Evolutionary conservation across 352 stramenopile species (phyloP), one percentile per base, ranked within the genome.

Genomic region (Elongisporangium anandrum): DNA sequence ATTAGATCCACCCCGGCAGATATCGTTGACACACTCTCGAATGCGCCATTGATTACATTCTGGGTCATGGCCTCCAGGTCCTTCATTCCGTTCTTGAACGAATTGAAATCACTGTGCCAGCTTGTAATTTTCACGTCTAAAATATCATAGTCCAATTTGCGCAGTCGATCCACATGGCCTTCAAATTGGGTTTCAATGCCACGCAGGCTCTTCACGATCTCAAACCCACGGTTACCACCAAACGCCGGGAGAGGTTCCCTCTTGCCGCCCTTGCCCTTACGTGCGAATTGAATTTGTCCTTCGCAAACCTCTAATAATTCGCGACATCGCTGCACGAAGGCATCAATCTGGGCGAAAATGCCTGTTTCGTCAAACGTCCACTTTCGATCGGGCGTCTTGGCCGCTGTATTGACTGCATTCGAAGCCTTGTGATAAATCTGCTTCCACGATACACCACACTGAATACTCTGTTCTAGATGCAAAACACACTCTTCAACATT

Each of bases 301-400:
- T 97, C 92, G 64, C 95, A 98, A 0, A 98, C 90, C 70, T 98
- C 93, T 8, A 98, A 64, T 0, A 98, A 70, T 60, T 98, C 95
- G 9, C 90, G 83, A 57, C 95, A 98, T 17, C 95, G 87, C 75
- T 98, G 95, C 10, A 98, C 90, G 57, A 98, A 98, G 2, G 95
- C 95, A 56, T 98, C 94, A 47, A 98, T 97, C 65, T 98, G 90
- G 1, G 95, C 95, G 62, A 98, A 98, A 62, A 98, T 98, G 1
- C 87, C 92, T 0, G 92, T 95, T 53, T 98, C 93, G 52, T 98
- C 94, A 64, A 98, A 97, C 41, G 88, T 83, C 94, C 94, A 98
- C 22, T 76, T 62, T 47, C 88, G 66, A 53, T 91, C 74, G 23
- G 77, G 65, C 1, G 66, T 70, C 5, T 69, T 20, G 0, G 79